A percentile compares a stretch with the other conserved stretches of the same genome.
Evolutionary conservation across 768 basidiomycete genomes (phyloP).

Genomic region (Rhodocollybia butyracea): DNA sequence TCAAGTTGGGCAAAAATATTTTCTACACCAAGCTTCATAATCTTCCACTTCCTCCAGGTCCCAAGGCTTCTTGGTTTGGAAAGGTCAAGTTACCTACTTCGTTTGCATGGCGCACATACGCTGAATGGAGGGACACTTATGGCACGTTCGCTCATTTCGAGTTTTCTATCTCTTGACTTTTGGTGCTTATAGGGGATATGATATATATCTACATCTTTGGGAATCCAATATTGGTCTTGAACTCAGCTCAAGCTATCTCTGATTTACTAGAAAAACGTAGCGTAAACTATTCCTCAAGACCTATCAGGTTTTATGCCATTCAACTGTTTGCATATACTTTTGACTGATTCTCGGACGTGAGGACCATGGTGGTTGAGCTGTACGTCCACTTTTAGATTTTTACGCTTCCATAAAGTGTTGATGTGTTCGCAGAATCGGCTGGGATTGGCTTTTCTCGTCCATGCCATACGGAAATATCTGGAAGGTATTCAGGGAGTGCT

Average conservation of each 20-base stretch:
- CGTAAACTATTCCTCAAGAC: constrained; percentile 42
- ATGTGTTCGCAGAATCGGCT: constrained; percentile 37
- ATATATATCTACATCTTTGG: constrained; percentile 42
- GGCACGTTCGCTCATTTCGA: constrained; percentile 27
- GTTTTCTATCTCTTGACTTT: constrained; percentile 10
- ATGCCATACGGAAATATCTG: constrained; percentile 34
- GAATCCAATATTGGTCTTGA: constrained; percentile 45
- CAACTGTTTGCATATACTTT: neutral
- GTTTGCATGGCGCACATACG: constrained; percentile 45
- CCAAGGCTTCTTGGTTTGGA: constrained; percentile 34
- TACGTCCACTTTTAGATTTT: constrained; percentile 15
- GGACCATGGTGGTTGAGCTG: constrained; percentile 42
- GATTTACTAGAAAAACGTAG: constrained; percentile 47
- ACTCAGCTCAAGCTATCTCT: constrained; percentile 34
- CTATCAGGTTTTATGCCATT: constrained; percentile 13
- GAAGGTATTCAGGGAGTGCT: constrained; percentile 14
- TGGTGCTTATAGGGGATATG: constrained; percentile 40
- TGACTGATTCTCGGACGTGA: constrained; percentile 8
- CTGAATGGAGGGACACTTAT: constrained; percentile 39
- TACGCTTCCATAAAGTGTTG: neutral
- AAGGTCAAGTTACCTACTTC: constrained; percentile 27
- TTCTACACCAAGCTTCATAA: neutral
- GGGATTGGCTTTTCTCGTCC: constrained; percentile 44
- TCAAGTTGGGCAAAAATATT: neutral
- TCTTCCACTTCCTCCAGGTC: constrained; percentile 39